Base-by-base conservation (phyloP, 2,329 filamentous ascomycete genomes). In the Microsporum ferrugineum region DNA sequence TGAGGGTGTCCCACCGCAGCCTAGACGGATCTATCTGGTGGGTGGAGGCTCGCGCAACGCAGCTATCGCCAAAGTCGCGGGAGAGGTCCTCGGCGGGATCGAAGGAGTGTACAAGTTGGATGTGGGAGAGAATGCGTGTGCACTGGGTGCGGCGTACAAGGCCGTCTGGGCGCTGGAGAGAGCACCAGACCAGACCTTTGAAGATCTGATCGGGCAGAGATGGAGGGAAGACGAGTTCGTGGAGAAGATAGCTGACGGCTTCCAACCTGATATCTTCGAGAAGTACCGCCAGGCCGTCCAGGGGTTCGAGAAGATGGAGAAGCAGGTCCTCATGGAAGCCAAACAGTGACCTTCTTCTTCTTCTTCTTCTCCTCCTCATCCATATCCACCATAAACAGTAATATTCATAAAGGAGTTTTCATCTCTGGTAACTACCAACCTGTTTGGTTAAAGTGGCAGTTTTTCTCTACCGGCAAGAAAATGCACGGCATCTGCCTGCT, bases 81-180 rank as follows among this genome's bases (percentile, higher is more conserved):
- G 91, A 31, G 86, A 96, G 69, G 90, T 97, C 2, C 83, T 99
- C 1, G 94, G 94, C 59, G 89, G 89, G 38, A 82, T 81, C 1
- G 94, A 97, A 65, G 94, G 94, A 29, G 89, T 97, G 31, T 99
- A 90, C 77, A 88, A 88, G 75, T 84, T 99, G 12, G 91, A 97
- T 71, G 90, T 97, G 3, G 92, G 94, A 31, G 91, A 91, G 31
- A 96, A 95, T 76, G 92, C 94, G 2, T 99, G 94, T 75, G 94
- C 92, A 8, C 77, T 97, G 12, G 94, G 94, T 12, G 90, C 90
- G 5, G 92, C 92, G 31, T 96, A 97, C 76, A 97, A 97, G 77
- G 92, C 94, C 12, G 86, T 95, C 0, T 99, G 94, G 94, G 91
- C 88, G 0, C 79, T 90, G 60, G 90, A 94, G 78, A 78, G 88